Evolutionary conservation across 2,329 filamentous ascomycete species (phyloP).

Genomic region (Coniochaeta ligniaria): DNA sequence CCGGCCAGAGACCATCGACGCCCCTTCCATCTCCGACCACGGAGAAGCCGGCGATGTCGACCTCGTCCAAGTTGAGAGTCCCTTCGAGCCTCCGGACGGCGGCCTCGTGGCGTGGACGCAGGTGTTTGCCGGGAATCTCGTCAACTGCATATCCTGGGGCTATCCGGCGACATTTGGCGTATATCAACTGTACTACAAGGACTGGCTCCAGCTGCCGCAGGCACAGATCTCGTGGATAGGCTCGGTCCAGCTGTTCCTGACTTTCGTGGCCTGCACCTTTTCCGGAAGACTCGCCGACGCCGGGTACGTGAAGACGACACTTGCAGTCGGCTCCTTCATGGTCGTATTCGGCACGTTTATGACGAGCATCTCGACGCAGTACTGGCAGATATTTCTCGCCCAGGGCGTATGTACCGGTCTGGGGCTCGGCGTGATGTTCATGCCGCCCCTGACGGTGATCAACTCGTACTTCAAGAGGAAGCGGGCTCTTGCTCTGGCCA

Average conservation of each 20-base stretch:
- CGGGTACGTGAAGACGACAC: constrained; percentile 35
- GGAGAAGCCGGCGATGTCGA: background rate
- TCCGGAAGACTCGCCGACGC: constrained; percentile 43
- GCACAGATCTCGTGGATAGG: constrained; percentile 41
- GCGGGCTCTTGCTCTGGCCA: constrained; percentile 49
- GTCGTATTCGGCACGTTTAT: constrained; percentile 39
- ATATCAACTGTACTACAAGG: constrained; percentile 37
- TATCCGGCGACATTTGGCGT: constrained; percentile 41
- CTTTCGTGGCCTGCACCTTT: constrained; percentile 39
- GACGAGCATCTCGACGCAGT: constrained; percentile 34
- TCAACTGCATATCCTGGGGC: constrained; percentile 44
- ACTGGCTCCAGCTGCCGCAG: constrained; percentile 22
- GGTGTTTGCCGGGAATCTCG: constrained; percentile 36
- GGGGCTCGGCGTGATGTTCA: constrained; percentile 47
- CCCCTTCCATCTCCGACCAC: background rate
- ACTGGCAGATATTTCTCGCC: constrained; percentile 47
- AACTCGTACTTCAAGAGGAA: constrained; percentile 52
- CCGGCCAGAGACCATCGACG: background rate
- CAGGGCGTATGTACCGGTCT: constrained; percentile 49
- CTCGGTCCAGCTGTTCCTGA: constrained; percentile 42
- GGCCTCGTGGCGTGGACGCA: constrained; percentile 42
- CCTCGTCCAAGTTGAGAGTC: background rate
- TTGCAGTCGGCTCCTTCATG: constrained; percentile 31
- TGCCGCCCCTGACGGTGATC: constrained; percentile 43
- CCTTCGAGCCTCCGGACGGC: constrained; percentile 29